Percentiles rank a stretch among this genome's conserved stretches.
Conservation (phyloP, 495 filamentous ascomycete genomes). For the Hamigera avellanea region DNA sequence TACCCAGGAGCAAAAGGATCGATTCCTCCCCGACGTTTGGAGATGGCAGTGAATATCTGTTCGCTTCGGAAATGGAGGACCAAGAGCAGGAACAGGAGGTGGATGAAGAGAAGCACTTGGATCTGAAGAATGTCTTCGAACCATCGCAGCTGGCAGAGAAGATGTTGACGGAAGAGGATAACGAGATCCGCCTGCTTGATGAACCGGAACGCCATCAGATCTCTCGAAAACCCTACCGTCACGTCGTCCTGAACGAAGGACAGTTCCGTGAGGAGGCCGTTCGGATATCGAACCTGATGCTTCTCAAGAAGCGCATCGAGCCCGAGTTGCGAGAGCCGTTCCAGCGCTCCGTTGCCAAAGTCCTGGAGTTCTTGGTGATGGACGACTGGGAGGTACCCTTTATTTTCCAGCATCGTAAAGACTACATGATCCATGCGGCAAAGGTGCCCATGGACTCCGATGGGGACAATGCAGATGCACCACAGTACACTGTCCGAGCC, state of each 20-base stretch:
- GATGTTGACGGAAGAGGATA: slow-evolving; percentile 91
- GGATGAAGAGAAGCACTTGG: slow-evolving; percentile 60
- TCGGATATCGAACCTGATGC: slow-evolving; percentile 84
- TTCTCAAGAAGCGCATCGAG: slow-evolving; percentile 68
- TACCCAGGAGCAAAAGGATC: no score
- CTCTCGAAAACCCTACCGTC: slow-evolving; percentile 73
- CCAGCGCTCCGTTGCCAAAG: slow-evolving; percentile 74
- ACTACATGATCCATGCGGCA: slow-evolving; percentile 89
- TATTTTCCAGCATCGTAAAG: slow-evolving; percentile 94
- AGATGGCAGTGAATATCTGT: slow-evolving; percentile 87
- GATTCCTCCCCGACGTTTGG: slow-evolving; percentile 96
- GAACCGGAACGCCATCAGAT: slow-evolving; percentile 92
- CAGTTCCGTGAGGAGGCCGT: slow-evolving; percentile 77
- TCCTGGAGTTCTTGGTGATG: slow-evolving; percentile 87
- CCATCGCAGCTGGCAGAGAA: slow-evolving; percentile 86
- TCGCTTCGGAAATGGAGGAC: slow-evolving; percentile 78
- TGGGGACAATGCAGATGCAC: slow-evolving; percentile 48
- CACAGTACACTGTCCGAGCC: slow-evolving; percentile 61
- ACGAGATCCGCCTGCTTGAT: slow-evolving; percentile 72
- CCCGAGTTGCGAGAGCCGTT: slow-evolving; percentile 67
- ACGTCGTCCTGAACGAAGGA: slow-evolving; percentile 62
- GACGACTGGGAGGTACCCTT: slow-evolving; percentile 93
- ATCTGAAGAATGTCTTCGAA: slow-evolving; percentile 96
- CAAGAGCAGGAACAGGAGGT: slow-evolving; percentile 55
- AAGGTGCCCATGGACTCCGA: slow-evolving; percentile 48